phyloP scores from a whole-genome alignment of 2,329 filamentous ascomycete genomes.

The Xylariaceae sp. region DNA sequence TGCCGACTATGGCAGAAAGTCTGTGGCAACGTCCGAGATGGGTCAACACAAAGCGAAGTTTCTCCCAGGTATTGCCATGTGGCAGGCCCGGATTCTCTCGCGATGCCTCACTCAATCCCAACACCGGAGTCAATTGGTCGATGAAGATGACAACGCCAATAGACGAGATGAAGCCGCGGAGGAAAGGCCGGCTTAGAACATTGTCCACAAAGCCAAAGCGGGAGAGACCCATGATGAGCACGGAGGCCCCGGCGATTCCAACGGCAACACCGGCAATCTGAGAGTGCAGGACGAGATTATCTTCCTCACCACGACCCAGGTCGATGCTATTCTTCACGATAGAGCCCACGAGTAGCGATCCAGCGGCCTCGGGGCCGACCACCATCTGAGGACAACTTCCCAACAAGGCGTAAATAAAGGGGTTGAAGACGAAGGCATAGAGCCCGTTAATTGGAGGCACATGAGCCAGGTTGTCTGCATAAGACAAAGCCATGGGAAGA shows the following conservation, averaged over 20 bases:
- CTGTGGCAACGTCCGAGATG: constrained; percentile 65
- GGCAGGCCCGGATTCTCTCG: constrained; percentile 58
- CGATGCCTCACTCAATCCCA: constrained; percentile 69
- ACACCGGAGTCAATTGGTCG: constrained; percentile 87
- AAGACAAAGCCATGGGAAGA: constrained; percentile 92
- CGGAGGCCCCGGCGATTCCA: constrained; percentile 80
- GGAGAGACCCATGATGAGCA: constrained; percentile 80
- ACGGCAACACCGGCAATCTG: constrained; percentile 84
- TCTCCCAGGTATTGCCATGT: constrained; percentile 83
- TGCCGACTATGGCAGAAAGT: constrained; percentile 72
- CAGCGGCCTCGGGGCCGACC: constrained; percentile 90
- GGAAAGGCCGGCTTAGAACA: constrained; percentile 85
- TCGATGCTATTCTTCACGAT: constrained; percentile 77
- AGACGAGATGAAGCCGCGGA: constrained; percentile 93
- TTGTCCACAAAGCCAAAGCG: constrained; percentile 91
- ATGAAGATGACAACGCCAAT: constrained; percentile 96
- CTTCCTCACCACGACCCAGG: constrained; percentile 58
- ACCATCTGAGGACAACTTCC: constrained; percentile 92
- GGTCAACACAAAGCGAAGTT: constrained; percentile 72
- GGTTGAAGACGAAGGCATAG: constrained; percentile 91
- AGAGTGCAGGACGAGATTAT: constrained; percentile 66
- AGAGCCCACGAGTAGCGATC: constrained; percentile 82
- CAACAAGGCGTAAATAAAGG: constrained; percentile 83
- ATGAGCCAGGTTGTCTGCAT: constrained; percentile 87
- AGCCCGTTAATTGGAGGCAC: constrained; percentile 90